These are phyloP conservation scores for Hansenula sp. DNA, from an alignment of 1,139 yeast species.

Conservation along the genomic window DNA sequence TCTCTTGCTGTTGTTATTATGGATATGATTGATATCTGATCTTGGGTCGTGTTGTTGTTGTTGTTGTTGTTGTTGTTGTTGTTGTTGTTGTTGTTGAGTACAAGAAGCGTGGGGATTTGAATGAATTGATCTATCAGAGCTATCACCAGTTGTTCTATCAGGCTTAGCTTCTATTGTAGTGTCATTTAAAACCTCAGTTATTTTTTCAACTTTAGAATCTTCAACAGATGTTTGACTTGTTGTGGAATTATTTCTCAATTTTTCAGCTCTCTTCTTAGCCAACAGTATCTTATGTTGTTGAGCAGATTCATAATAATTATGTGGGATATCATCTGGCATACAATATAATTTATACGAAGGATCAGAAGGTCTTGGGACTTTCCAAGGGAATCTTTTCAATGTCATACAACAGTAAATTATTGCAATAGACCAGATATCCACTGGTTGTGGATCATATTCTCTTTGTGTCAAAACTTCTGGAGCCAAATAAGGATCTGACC, in stretches of 20 bases:
- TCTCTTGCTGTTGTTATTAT: slow-evolving; percentile 4
- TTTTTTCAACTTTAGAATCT: slow-evolving; percentile 7
- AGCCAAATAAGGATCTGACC: slow-evolving; percentile 96
- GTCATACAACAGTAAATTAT: slow-evolving; percentile 96
- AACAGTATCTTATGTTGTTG: slow-evolving; percentile 41
- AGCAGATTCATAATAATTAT: slow-evolving; percentile 44
- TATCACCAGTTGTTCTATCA: neutral
- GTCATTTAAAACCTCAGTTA: slow-evolving; percentile 15
- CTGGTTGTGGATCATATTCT: slow-evolving; percentile 87
- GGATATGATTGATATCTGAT: slow-evolving; percentile 2
- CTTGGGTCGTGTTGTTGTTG: neutral
- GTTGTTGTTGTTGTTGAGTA: too few species aligned
- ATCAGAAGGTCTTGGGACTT: slow-evolving; percentile 85
- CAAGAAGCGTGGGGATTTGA: neutral
- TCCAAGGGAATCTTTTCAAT: slow-evolving; percentile 94
- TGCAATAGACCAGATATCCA: slow-evolving; percentile 94
- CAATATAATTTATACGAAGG: slow-evolving; percentile 68
- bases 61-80: slow-evolving; percentile 5
- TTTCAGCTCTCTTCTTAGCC: slow-evolving; percentile 30
- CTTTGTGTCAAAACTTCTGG: slow-evolving; percentile 81
- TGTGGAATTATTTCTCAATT: slow-evolving; percentile 17
- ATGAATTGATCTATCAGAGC: neutral
- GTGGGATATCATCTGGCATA: slow-evolving; percentile 38
- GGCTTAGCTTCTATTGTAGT: slow-evolving; percentile 9
- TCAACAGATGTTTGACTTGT: neutral